These are phyloP conservation scores for Rhodotorula diobovata DNA, from an alignment of 768 basidiomycete species.

Conservation along the genomic window DNA sequence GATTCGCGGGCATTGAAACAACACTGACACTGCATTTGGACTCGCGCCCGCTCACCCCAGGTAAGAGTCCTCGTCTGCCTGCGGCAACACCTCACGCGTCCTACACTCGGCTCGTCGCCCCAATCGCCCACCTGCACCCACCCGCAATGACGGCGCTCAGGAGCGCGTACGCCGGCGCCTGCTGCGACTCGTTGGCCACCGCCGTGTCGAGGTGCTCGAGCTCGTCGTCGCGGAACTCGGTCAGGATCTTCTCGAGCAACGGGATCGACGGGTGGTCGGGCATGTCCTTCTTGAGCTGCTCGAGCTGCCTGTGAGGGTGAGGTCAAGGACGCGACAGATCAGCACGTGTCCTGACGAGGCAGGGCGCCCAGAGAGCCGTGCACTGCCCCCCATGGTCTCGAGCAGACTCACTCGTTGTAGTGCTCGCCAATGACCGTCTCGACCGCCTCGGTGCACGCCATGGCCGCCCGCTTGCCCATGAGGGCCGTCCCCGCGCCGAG, in stretches of 20 bases:
- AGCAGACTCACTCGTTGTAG: conserved; percentile 90
- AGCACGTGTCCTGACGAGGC: no score
- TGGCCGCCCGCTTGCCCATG: conserved; percentile 86
- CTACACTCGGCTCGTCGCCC: conserved; percentile 77
- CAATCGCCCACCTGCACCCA: conserved; percentile 86
- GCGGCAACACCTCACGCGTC: neutral
- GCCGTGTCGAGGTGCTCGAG: conserved; percentile 89
- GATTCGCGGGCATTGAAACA: no score
- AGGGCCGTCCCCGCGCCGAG: conserved; percentile 79
- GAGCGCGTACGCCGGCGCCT: conserved; percentile 84
- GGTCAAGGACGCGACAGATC: no score
- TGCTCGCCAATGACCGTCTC: conserved; percentile 98
- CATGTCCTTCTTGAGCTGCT: conserved; percentile 57
- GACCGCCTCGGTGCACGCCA: conserved; percentile 97
- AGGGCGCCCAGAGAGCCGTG: no score
- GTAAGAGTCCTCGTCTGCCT: neutral
- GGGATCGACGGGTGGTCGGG: conserved; percentile 40
- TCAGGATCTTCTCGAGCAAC: conserved; percentile 30
- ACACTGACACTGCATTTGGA: neutral
- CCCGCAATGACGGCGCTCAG: conserved; percentile 76
- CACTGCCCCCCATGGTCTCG: no score
- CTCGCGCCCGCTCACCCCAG: neutral
- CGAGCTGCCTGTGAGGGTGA: conserved; percentile 67
- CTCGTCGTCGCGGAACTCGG: conserved; percentile 89
- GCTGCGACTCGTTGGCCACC: conserved; percentile 77